Conservation (phyloP, 495 filamentous ascomycete species). For the Usnea hakonensis region DNA sequence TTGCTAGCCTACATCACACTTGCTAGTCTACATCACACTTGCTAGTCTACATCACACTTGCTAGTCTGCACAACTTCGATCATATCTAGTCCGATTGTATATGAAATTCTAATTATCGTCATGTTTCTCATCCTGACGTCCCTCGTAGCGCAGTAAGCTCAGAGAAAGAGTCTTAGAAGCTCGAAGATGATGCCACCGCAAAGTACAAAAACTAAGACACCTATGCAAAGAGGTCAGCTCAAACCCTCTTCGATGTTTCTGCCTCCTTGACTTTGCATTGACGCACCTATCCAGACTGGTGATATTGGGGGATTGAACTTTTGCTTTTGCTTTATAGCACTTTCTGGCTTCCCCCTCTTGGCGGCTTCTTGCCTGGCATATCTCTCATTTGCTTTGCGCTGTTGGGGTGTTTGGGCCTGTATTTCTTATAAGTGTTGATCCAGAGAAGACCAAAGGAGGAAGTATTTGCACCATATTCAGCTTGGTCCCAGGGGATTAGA, state of each 20-base stretch:
- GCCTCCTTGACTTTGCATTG: slow-evolving; percentile 14
- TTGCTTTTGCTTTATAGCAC: slow-evolving; percentile 56
- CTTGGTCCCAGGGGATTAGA: not conserved
- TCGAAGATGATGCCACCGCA: slow-evolving; percentile 82
- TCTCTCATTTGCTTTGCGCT: slow-evolving; percentile 79
- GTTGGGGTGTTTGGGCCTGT: slow-evolving; percentile 90
- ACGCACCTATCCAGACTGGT: slow-evolving; percentile 74
- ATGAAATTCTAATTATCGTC: not conserved
- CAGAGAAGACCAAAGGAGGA: too few relatives aligned
- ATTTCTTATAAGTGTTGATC: not conserved
- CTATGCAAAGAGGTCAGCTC: slow-evolving; percentile 35
- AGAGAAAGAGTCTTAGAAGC: slow-evolving; percentile 68
- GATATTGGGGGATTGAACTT: slow-evolving; percentile 72
- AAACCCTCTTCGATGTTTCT: not conserved
- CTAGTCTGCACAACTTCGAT: not conserved
- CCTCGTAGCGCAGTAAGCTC: not conserved
- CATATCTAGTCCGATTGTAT: not conserved
- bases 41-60: not conserved
- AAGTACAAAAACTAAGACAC: slow-evolving; percentile 69
- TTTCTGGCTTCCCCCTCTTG: slow-evolving; percentile 75
- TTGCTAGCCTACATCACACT: not conserved
- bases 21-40: not conserved
- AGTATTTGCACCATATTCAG: not conserved
- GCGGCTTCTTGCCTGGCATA: slow-evolving; percentile 72
- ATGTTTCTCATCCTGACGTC: not conserved